Conservation (phyloP, 202 grass and related monocot species). For the Thinopyrum obtusiflorum region DNA sequence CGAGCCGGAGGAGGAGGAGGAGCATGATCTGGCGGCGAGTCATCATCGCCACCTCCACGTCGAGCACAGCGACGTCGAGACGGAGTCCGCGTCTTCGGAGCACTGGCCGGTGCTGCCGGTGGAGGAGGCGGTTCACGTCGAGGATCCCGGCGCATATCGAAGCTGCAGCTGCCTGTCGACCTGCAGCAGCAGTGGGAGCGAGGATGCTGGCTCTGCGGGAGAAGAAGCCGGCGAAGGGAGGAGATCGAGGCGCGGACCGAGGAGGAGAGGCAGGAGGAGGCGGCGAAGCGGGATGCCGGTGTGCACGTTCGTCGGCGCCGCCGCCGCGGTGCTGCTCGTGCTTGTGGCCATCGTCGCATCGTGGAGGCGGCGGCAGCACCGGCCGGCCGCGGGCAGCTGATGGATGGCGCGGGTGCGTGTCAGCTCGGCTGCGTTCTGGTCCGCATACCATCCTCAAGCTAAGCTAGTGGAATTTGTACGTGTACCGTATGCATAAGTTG, state of each 20-base stretch:
- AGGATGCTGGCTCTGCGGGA: neutral
- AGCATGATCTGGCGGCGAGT: neutral
- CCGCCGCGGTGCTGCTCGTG: constrained; percentile 37
- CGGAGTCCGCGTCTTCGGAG: constrained; percentile 18
- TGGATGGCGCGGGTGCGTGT: neutral
- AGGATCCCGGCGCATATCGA: neutral
- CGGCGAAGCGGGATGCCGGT: neutral
- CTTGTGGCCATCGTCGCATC: constrained; percentile 33
- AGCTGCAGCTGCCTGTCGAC: neutral
- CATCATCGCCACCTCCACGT: neutral
- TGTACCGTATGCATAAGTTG: neutral
- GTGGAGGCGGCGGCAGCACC: constrained; percentile 16
- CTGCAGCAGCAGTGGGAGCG: neutral
- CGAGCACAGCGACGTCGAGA: neutral
- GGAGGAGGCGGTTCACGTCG: constrained; percentile 25
- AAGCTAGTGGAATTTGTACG: neutral
- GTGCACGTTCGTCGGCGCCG: neutral
- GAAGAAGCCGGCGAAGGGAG: neutral
- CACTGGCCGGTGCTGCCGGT: constrained; percentile 14
- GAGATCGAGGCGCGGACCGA: neutral
- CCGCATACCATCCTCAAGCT: neutral
- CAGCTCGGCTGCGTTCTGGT: neutral
- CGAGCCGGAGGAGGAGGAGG: neutral
- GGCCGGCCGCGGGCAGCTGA: neutral
- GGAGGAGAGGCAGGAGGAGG: neutral